Evolutionary conservation across 176 grass and related monocot species (phyloP).

Genomic region (Triticum aestivum): IWGSC_CS_RefSeq_v2.1 NC_057807.1:708243544-708244043

Average conservation of each 20-base stretch:
- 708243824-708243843: not conserved
- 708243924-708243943: not conserved
- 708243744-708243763: not conserved
- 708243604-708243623: not conserved
- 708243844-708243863: not conserved
- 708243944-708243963: not conserved
- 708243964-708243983: not conserved
- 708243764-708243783: not conserved
- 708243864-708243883: not conserved
- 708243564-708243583: not conserved
- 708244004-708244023: not conserved
- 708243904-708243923: not conserved
- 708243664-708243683: not conserved
- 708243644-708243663: not conserved
- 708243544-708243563: not conserved
- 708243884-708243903: not conserved
- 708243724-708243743: not conserved
- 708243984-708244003: not conserved
- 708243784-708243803: not conserved
- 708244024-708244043: not conserved
- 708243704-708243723: not conserved
- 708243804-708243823: not conserved
- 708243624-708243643: not conserved
- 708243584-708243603: not conserved
- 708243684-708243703: not conserved